These are phyloP conservation scores for Boletellus deceptivus DNA, from an alignment of 1,284 basidiomycete genomes.

Conservation along the genomic window DNA sequence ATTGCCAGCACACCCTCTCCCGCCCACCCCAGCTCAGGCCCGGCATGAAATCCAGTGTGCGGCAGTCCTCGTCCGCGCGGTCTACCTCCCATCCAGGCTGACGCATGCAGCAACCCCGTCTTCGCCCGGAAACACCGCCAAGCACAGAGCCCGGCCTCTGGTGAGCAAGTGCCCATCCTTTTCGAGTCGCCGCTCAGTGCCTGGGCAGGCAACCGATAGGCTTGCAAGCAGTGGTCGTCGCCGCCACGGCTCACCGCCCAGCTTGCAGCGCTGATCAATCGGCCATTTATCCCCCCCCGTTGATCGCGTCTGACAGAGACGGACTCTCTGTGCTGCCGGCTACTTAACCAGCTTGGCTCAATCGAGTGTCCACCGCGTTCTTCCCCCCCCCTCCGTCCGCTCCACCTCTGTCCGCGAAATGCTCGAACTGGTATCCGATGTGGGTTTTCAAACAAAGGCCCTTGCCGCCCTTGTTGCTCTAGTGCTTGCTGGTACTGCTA, in stretches of 20 bases:
- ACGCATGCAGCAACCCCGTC: too few species aligned
- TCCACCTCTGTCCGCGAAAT: constrained; percentile 1
- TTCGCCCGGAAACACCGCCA: not conserved
- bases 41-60: too few species aligned
- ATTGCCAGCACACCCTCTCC: too few species aligned
- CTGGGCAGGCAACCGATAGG: too few species aligned
- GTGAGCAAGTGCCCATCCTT: too few species aligned
- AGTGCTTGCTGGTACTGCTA: constrained; percentile 12
- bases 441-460: constrained; percentile 12
- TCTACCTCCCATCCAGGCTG: too few species aligned
- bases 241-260: not conserved
- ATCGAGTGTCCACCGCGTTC: not conserved
- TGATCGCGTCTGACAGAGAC: too few species aligned
- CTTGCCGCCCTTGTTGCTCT: constrained; percentile 20
- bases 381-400: not conserved
- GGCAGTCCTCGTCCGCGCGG: too few species aligned
- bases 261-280: not conserved
- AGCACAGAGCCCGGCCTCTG: not conserved
- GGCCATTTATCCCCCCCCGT: too few species aligned
- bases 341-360: not conserved
- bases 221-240: too few species aligned
- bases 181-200: too few species aligned
- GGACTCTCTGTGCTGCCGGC: not conserved
- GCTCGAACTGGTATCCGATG: constrained; percentile 4
- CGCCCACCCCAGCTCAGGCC: too few species aligned